Base-by-base conservation (phyloP, 768 basidiomycete species). In the Clitopilus passeckerianus region DNA sequence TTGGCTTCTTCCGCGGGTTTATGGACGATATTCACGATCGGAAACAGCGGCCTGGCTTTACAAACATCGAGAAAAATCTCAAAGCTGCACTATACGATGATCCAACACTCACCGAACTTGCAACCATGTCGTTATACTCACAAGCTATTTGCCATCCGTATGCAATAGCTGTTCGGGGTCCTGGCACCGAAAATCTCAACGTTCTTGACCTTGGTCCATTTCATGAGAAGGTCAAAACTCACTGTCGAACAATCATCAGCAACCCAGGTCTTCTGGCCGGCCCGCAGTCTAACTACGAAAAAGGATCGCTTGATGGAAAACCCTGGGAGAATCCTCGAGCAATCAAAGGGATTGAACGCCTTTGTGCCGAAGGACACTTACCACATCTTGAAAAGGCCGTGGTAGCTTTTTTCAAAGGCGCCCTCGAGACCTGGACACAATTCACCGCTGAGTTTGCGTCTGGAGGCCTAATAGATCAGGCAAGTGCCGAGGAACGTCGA, bases 391-490 rank as follows among this genome's bases (percentile, higher is more conserved):
- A 34, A 2, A 18, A 7, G 16, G 43, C 60, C 2, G 57, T 68
- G 1, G 60, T 65, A 33, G 61, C 57, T 12, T 72, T 74, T 53
- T 68, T 70, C 33, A 55, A 53, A 14, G 73, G 71, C 12, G 46
- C 57, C 18, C 18, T 43, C 6, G 52, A 35, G 7, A 46, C 50
- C 33, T 70, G 69, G 68, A 57, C 24, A 1, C 61, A 63, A 0
- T 72, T 72, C 58, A 63, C 62, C 4, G 22, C 64, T 6, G 71
- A 74, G 59, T 74, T 70, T 65, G 64, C 62, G 10, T 63, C 67
- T 5, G 67, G 68, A 22, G 72, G 74, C 2, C 1, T 63, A 0
- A 71, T 75, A 61, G 70, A 70, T 59, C 22, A 53, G 22, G 57
- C 61, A 1, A 65, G 64, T 1, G 46, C 56, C 1, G 64, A 63